Evolutionary conservation across 148 eudicot genomes (phyloP).

Genomic region (Rhododendron henanense): DNA sequence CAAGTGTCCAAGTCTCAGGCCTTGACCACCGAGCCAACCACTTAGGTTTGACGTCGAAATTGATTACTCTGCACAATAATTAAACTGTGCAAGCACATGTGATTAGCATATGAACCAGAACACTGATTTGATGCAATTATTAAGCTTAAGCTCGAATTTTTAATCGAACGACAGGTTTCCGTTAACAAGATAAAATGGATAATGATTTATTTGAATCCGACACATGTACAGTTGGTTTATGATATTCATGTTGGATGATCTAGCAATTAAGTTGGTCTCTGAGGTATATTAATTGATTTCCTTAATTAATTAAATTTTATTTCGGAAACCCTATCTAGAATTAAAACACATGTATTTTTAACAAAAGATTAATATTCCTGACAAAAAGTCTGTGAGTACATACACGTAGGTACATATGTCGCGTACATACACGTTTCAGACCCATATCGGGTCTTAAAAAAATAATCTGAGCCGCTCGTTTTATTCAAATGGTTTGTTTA

Average conservation of each 20-base stretch:
- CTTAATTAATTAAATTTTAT: neutral
- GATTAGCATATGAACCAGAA: neutral
- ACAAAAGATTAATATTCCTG: neutral
- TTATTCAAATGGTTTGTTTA: too few species aligned
- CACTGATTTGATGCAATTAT: neutral
- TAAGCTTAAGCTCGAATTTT: neutral
- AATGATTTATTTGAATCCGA: neutral
- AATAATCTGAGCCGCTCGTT: too few species aligned
- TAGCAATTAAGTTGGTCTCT: neutral
- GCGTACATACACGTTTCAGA: too few species aligned
- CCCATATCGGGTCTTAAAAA: too few species aligned
- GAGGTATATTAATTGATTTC: neutral
- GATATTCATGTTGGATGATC: neutral
- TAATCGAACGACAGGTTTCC: constrained; percentile 1
- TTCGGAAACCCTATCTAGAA: neutral
- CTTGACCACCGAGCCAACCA: neutral
- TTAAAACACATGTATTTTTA: neutral
- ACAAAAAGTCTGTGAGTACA: too few species aligned
- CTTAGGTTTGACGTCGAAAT: neutral
- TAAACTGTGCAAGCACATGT: neutral
- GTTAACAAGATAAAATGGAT: neutral
- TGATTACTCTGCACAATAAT: neutral
- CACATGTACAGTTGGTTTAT: neutral
- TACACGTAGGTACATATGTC: too few species aligned
- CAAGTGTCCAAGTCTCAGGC: neutral